These are phyloP conservation scores for Saksenaea vasiformis DNA, from an alignment of 371 early-diverging fungal species.

Conservation along the genomic window DNA sequence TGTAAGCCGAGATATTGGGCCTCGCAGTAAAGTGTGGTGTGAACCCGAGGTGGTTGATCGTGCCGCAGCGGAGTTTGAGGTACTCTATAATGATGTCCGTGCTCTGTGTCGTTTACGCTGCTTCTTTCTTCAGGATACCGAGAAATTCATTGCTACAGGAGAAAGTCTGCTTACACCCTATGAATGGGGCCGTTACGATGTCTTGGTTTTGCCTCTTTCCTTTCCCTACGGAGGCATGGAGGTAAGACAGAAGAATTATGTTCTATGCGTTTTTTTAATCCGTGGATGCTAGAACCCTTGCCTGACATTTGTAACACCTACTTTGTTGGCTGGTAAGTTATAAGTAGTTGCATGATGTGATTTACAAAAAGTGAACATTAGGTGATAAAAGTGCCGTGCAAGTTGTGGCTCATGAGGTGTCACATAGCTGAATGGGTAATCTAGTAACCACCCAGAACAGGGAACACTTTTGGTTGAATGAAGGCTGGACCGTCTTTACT, in stretches of 20 bases:
- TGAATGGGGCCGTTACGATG: constrained; percentile 93
- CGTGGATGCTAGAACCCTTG: constrained; percentile 72
- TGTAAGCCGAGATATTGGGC: constrained; percentile 77
- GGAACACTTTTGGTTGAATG: constrained; percentile 90
- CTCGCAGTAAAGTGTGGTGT: constrained; percentile 90
- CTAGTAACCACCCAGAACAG: constrained; percentile 88
- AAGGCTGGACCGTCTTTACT: constrained; percentile 92
- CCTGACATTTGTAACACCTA: constrained; percentile 83
- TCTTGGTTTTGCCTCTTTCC: constrained; percentile 76
- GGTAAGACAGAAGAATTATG: constrained; percentile 17
- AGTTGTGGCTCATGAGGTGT: constrained; percentile 93
- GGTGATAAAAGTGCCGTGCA: constrained; percentile 88
- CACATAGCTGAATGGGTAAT: constrained; percentile 96
- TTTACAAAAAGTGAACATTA: not conserved
- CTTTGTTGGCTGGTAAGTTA: constrained; percentile 84
- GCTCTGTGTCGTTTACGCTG: not conserved
- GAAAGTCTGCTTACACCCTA: constrained; percentile 87
- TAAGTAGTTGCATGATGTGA: no score
- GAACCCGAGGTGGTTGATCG: constrained; percentile 90
- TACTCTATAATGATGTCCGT: constrained; percentile 11
- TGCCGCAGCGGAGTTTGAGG: constrained; percentile 89
- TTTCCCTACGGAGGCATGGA: constrained; percentile 98
- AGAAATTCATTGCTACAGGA: constrained; percentile 79
- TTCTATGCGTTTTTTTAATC: constrained; percentile 2
- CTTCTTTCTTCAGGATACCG: constrained; percentile 61